Evolutionary conservation across 805 yeast genomes (phyloP).

Genomic region (Lipomyces mesembrius): DNA sequence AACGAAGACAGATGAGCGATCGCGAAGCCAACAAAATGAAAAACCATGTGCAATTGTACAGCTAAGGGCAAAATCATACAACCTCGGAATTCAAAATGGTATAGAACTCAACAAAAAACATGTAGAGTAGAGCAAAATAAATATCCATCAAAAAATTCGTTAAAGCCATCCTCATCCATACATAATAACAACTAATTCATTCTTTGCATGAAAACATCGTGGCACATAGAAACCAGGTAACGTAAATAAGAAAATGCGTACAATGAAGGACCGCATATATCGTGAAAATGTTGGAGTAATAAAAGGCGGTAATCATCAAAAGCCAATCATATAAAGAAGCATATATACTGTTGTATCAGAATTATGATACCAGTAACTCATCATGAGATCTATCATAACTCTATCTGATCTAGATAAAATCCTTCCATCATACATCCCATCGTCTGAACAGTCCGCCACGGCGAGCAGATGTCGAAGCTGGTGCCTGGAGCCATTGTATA

Average conservation of each 20-base stretch:
- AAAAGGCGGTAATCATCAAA: background rate
- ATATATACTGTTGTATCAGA: conserved; percentile 2
- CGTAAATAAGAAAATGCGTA: background rate
- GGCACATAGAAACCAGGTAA: background rate
- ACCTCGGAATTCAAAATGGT: background rate
- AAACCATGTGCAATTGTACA: background rate
- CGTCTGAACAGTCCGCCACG: background rate
- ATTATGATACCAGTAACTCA: background rate
- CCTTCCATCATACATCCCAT: background rate
- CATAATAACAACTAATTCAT: background rate
- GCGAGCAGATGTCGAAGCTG: background rate
- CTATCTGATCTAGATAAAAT: background rate
- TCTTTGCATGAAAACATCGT: background rate
- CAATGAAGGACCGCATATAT: background rate
- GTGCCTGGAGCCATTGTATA: background rate
- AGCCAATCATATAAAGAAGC: conserved; percentile 5
- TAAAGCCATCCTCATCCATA: background rate
- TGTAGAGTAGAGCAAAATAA: conserved; percentile 10
- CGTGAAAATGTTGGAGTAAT: background rate
- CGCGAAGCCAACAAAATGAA: background rate
- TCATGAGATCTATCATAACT: background rate
- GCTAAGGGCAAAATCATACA: conserved; percentile 1
- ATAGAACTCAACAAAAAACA: background rate
- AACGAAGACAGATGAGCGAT: background rate
- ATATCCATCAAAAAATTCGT: conserved; percentile 7